phyloP scores from a whole-genome alignment of 1,139 yeast genomes.

The Spencermartinsiella ligniputridi region DNA sequence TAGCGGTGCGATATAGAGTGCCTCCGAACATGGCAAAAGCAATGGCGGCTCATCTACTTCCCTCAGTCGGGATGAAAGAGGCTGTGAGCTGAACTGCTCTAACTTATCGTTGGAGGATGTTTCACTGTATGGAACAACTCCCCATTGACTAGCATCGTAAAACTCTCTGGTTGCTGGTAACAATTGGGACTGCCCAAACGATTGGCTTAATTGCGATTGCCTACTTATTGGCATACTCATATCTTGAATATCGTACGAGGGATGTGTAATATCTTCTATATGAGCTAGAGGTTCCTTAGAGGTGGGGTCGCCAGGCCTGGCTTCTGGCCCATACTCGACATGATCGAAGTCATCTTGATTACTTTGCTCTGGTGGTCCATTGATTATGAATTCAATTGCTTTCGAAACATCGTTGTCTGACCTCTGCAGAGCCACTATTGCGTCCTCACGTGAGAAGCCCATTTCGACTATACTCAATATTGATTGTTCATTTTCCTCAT shows the following conservation, averaged over 20 bases:
- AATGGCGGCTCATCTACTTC: conserved; percentile 25
- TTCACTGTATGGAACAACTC: conserved; percentile 22
- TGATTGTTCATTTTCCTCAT: conserved; percentile 10
- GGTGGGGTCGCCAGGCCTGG: neutral
- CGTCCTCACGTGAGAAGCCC: conserved; percentile 52
- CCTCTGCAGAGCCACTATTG: conserved; percentile 31
- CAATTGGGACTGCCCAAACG: conserved; percentile 15
- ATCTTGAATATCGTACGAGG: neutral
- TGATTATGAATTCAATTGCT: conserved; percentile 53
- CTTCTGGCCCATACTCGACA: neutral
- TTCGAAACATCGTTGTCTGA: conserved; percentile 47
- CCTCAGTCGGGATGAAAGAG: neutral
- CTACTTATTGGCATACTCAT: neutral
- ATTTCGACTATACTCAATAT: conserved; percentile 48
- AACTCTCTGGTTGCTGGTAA: conserved; percentile 26
- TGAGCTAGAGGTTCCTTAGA: neutral
- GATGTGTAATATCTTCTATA: conserved; percentile 3
- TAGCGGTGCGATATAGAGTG: conserved; percentile 40
- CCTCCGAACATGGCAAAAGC: conserved; percentile 36
- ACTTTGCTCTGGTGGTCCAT: conserved; percentile 20
- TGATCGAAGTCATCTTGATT: neutral
- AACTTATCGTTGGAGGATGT: neutral
- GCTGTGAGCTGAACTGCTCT: neutral
- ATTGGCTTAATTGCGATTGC: neutral
- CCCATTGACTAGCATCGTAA: conserved; percentile 28